These are phyloP conservation scores for Heterobasidion annosum DNA, from an alignment of 1,284 basidiomycete genomes.

Conservation along the genomic window DNA sequence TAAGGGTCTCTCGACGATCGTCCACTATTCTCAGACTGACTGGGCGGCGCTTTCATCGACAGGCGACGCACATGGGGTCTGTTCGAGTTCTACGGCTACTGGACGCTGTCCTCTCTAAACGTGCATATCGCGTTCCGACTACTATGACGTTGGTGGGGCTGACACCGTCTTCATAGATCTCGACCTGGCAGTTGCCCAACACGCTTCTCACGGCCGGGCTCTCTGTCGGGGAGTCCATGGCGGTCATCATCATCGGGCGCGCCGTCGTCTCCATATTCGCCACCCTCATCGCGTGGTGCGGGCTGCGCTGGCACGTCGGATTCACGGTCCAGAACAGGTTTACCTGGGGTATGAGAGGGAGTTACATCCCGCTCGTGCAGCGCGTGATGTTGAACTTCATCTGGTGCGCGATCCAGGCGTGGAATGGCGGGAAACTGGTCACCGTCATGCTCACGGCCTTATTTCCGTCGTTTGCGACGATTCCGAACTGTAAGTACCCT, in stretches of 20 bases:
- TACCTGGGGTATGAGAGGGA: constrained; percentile 12
- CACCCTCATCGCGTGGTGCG: constrained; percentile 10
- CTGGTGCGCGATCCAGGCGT: constrained; percentile 11
- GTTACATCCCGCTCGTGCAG: constrained; percentile 12
- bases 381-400: constrained; percentile 12
- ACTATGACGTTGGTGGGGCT: not conserved
- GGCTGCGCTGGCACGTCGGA: constrained; percentile 12
- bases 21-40: too few species aligned
- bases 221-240: constrained; percentile 13
- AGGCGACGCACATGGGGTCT: constrained; percentile 11
- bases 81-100: constrained; percentile 11
- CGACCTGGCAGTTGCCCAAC: constrained; percentile 11
- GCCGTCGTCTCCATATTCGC: constrained; percentile 9
- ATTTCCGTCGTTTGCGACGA: constrained; percentile 9
- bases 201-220: constrained; percentile 11
- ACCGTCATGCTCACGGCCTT: constrained; percentile 8
- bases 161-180: constrained; percentile 2
- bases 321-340: constrained; percentile 12
- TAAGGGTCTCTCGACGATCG: not conserved
- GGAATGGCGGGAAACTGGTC: constrained; percentile 11
- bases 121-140: not conserved
- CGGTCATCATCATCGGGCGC: constrained; percentile 10
- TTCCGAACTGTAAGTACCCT: constrained; percentile 4
- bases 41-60: too few species aligned
- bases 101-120: constrained; percentile 10